Evolutionary conservation across 169 alveolate genomes (phyloP), one percentile per base, ranked within the genome.

Genomic region (Cystoisospora suis): DNA sequence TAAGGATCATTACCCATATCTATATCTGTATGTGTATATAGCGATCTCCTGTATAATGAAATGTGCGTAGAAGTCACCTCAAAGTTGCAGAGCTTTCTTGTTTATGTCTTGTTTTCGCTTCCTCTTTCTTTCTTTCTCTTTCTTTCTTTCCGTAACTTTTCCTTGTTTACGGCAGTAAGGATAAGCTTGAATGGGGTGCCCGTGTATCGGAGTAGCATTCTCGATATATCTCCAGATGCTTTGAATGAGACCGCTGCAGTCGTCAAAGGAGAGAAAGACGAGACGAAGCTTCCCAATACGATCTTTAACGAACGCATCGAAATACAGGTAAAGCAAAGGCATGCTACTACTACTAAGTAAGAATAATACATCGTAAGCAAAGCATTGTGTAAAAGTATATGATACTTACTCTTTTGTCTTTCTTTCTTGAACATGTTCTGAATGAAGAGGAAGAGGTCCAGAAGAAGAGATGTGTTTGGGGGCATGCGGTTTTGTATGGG

Each of bases 151-250:
- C 45, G 4, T 46, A 20, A 9, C 44, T 34, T 12, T 9, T 38
- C 0, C 4, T 72, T 40, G 9, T 15, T 38, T 7, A 27, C 29
- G 15, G 29, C 83, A 72, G 83, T 72, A 9, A 46, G 83, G 5
- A 80, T 87, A 27, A 87, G 87, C 53, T 87, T 87, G 32, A 87
- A 87, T 87, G 91, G 91, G 53, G 56, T 34, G 20, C 87, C 79
- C 80, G 85, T 87, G 45, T 87, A 87, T 65, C 87, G 91, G 29
- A 87, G 91, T 58, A 80, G 75, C 6, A 87, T 87, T 38, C 87
- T 87, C 45, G 42, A 49, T 59, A 69, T 81, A 44, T 56, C 79
- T 44, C 87, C 87, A 5, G 83, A 46, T 32, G 59, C 81, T 40
- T 0, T 65, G 17, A 65, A 34, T 17, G 85, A 45, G 20, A 40